Evolutionary conservation across 2,329 filamentous ascomycete species (phyloP), one percentile per base, ranked within the genome.

Genomic region (Paecilomyces dactylethromorphus): DNA sequence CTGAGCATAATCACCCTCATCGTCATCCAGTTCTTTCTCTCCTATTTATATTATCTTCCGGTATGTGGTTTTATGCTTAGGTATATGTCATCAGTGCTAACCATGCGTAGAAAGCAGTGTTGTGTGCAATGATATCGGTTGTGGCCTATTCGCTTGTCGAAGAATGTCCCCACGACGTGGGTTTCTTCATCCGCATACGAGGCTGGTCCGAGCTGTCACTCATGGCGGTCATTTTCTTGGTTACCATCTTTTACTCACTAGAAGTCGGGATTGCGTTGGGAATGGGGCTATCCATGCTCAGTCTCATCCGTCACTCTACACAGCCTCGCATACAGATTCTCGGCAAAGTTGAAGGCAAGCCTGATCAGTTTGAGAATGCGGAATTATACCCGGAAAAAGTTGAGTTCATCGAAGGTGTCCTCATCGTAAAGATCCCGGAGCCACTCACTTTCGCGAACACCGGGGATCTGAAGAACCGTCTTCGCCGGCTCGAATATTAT

Each of bases 381-480:
- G 92, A 88, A 66, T 68, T 87, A 0, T 84, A 89, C 58, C 84
- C 87, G 0, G 86, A 88, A 52, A 82, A 83, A 29, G 81, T 97
- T 2, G 93, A 97, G 71, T 92, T 96, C 67, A 84, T 97, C 56
- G 92, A 97, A 64, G 91, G 93, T 15, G 95, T 90, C 61, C 79
- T 99, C 10, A 96, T 99, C 60, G 91, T 97, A 68, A 97, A 97
- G 79, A 97, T 99, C 58, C 93, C 94, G 0, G 94, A 99, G 71
- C 94, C 94, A 0, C 79, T 99, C 55, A 97, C 93, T 0, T 99
- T 99, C 72, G 93, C 93, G 69, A 99, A 99, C 72, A 97, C 94
- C 0, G 94, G 92, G 53, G 90, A 94, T 65, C 79, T 99, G 52
- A 96, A 95, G 74, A 88, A 87, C 56, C 84, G 94, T 3, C 81